Evolutionary conservation across 768 basidiomycete genomes (phyloP).

Genomic region (Leccinum longicurvipes): DNA sequence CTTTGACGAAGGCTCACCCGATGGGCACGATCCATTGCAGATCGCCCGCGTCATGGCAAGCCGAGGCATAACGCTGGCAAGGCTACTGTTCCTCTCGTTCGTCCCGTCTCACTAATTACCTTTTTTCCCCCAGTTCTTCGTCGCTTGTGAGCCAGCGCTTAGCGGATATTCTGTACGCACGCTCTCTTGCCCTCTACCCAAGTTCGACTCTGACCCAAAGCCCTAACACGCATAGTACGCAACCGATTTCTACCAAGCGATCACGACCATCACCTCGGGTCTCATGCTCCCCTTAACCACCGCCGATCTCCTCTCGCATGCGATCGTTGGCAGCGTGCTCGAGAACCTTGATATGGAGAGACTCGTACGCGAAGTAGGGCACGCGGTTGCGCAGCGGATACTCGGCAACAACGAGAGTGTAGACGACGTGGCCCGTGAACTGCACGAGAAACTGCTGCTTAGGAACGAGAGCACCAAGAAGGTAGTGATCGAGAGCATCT

Average conservation of each 20-base stretch:
- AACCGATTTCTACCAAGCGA: conserved; percentile 92
- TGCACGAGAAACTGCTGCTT: conserved; percentile 87
- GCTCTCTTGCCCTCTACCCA: conserved; percentile 16
- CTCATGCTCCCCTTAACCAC: conserved; percentile 96
- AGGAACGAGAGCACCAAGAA: conserved; percentile 97
- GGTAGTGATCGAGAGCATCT: conserved; percentile 94
- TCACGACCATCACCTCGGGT: conserved; percentile 90
- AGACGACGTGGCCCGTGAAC: conserved; percentile 91
- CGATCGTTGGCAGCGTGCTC: conserved; percentile 93
- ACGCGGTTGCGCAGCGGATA: conserved; percentile 89
- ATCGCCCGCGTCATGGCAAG: conserved; percentile 87
- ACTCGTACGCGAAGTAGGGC: conserved; percentile 90
- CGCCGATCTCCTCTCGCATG: conserved; percentile 90
- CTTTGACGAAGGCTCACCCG: conserved; percentile 91
- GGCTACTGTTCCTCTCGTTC: conserved; percentile 24
- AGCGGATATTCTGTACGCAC: conserved; percentile 81
- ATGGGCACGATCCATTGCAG: conserved; percentile 87
- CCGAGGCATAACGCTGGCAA: conserved; percentile 84
- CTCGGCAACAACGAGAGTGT: conserved; percentile 92
- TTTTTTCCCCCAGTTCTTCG: conserved; percentile 71
- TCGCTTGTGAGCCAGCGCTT: conserved; percentile 96
- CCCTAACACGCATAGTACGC: conserved; percentile 56
- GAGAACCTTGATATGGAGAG: conserved; percentile 99
- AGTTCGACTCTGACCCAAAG: conserved; percentile 9
- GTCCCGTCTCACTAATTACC: not conserved